These are phyloP conservation scores for Cubamyces sp. DNA, from an alignment of 768 basidiomycete species.

Conservation along the genomic window DNA sequence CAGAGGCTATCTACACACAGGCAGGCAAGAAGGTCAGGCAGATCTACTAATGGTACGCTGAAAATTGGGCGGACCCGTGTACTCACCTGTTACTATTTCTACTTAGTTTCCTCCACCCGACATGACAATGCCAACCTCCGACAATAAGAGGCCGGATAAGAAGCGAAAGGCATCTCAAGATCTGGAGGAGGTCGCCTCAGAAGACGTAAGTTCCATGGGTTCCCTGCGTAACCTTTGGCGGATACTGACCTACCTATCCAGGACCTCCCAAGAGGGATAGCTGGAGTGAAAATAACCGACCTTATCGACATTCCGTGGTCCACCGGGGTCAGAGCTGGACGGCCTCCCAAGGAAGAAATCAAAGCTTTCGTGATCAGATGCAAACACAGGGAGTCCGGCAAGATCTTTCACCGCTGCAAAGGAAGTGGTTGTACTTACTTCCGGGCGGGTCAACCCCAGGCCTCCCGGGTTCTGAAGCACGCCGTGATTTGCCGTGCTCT, in stretches of 20 bases:
- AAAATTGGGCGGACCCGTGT: no score
- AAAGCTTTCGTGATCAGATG: constrained; percentile 1
- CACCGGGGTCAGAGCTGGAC: background rate
- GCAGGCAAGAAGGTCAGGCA: background rate
- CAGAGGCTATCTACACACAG: background rate
- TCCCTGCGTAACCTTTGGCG: background rate
- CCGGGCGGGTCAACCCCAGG: background rate
- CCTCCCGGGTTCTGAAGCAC: background rate
- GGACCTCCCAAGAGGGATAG: no score
- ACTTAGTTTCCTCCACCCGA: background rate
- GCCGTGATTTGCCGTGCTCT: background rate
- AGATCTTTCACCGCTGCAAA: background rate
- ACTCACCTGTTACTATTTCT: background rate
- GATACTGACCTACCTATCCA: background rate
- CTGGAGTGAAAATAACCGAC: background rate
- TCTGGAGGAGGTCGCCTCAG: background rate
- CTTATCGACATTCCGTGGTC: constrained; percentile 5
- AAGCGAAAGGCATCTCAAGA: background rate
- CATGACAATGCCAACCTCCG: background rate
- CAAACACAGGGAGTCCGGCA: background rate
- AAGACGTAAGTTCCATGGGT: background rate
- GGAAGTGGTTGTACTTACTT: background rate
- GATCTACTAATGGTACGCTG: background rate
- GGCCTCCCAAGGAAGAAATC: background rate
- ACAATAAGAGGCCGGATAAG: background rate